Evolutionary conservation across 2,329 filamentous ascomycete genomes (phyloP).

Genomic region (Elsinoe australis): DNA sequence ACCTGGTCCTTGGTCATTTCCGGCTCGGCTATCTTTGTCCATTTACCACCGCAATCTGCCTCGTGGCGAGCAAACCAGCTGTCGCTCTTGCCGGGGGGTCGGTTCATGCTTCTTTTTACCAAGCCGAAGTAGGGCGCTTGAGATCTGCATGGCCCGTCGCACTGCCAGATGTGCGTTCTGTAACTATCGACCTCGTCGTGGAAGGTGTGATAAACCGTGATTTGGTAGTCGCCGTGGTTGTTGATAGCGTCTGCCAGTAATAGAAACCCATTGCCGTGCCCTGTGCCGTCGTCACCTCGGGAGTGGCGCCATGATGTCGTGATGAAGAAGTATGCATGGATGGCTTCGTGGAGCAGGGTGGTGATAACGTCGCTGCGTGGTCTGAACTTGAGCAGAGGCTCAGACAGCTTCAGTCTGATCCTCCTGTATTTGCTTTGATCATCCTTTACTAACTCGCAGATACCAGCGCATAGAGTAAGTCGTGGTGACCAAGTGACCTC

Average conservation of each 20-base stretch:
- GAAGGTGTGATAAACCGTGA: constrained; percentile 40
- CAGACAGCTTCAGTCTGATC: constrained; percentile 39
- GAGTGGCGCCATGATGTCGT: constrained; percentile 38
- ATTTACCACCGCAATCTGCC: constrained; percentile 36
- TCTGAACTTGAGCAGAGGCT: constrained; percentile 38
- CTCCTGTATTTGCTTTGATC: constrained; percentile 32
- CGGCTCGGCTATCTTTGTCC: constrained; percentile 37
- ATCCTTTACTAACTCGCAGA: constrained; percentile 39
- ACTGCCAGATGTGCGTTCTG: constrained; percentile 40
- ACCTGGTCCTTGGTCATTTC: constrained; percentile 37
- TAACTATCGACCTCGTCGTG: constrained; percentile 42
- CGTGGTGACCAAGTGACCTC: constrained; percentile 38
- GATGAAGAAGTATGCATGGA: constrained; percentile 42
- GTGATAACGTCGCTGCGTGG: constrained; percentile 38
- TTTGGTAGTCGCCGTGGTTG: constrained; percentile 35
- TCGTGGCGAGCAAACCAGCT: constrained; percentile 37
- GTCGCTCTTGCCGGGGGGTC: constrained; percentile 36
- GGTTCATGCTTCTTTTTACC: constrained; percentile 42
- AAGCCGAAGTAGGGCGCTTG: constrained; percentile 38
- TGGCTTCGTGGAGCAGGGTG: constrained; percentile 39
- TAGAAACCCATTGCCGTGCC: constrained; percentile 38
- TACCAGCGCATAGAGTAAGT: constrained; percentile 41
- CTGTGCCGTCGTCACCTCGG: constrained; percentile 36
- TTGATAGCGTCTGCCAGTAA: constrained; percentile 40
- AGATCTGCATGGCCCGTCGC: constrained; percentile 34